phyloP scores from a whole-genome alignment of 1,139 yeast genomes.

The Candida sp. region DNA sequence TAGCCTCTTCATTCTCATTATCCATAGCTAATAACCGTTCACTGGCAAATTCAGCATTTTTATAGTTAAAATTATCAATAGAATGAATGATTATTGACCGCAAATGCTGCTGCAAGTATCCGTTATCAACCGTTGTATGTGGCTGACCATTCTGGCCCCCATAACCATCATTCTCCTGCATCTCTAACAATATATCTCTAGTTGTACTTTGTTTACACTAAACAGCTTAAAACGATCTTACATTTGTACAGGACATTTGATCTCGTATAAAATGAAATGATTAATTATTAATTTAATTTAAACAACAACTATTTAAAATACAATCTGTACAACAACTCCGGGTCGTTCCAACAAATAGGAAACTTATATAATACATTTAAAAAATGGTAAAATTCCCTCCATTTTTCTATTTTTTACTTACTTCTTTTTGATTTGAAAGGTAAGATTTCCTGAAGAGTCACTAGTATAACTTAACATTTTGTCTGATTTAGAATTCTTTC shows the following conservation, averaged over 20 bases:
- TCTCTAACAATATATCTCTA: not conserved
- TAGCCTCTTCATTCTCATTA: conserved; percentile 47
- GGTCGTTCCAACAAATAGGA: not conserved
- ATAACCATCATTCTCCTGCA: conserved; percentile 1
- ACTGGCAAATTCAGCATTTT: conserved; percentile 78
- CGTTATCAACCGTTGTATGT: not conserved
- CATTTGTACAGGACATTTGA: not conserved
- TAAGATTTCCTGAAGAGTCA: conserved; percentile 41
- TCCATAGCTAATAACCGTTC: conserved; percentile 67
- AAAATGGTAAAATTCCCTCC: not conserved
- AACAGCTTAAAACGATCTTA: no score
- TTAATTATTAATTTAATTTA: not conserved
- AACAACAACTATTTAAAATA: not conserved
- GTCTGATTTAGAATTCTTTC: conserved; percentile 24
- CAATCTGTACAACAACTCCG: not conserved
- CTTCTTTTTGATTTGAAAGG: conserved; percentile 39
- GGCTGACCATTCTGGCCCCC: not conserved
- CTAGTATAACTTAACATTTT: conserved; percentile 41
- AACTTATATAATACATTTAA: not conserved
- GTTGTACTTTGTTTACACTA: not conserved
- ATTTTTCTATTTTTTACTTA: conserved; percentile 6
- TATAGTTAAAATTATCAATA: conserved; percentile 64
- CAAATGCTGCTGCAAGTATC: conserved; percentile 32
- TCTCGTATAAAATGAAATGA: not conserved
- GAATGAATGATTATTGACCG: conserved; percentile 63